Conservation (phyloP, 192 early-diverging fungal species). For the Coemansia brasiliensis region DNA sequence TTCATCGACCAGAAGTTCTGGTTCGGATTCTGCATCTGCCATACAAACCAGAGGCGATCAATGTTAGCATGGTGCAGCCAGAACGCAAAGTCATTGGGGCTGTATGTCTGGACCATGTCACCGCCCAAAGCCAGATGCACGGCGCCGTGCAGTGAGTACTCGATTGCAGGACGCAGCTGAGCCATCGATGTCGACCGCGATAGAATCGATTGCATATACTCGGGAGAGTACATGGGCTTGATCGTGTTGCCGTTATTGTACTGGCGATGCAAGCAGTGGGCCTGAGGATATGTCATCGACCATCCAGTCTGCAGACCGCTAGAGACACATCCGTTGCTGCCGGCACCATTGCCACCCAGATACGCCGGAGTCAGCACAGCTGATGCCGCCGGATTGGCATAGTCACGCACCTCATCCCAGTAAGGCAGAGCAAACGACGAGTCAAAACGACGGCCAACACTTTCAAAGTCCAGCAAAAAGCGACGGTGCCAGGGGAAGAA, state of each 20-base stretch:
- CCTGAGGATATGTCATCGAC: slow-evolving; percentile 29
- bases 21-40: slow-evolving; percentile 51
- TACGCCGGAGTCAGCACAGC: slow-evolving; percentile 33
- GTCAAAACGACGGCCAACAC: slow-evolving; percentile 30
- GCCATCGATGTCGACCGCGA: slow-evolving; percentile 39
- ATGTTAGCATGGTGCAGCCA: slow-evolving; percentile 58
- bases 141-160: slow-evolving; percentile 47
- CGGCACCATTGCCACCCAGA: slow-evolving; percentile 45
- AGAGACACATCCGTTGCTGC: slow-evolving; percentile 27
- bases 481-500: slow-evolving; percentile 58
- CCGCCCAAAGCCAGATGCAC: slow-evolving; percentile 51
- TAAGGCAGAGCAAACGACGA: slow-evolving; percentile 47
- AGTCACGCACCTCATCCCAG: slow-evolving; percentile 57
- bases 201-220: slow-evolving; percentile 47
- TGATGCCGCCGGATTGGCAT: slow-evolving; percentile 40
- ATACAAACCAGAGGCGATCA: slow-evolving; percentile 55
- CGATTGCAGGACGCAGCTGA: slow-evolving; percentile 45
- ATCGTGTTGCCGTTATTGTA: slow-evolving; percentile 50
- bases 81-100: slow-evolving; percentile 58
- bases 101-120: slow-evolving; percentile 48
- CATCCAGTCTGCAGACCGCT: slow-evolving; percentile 25
- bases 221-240: slow-evolving; percentile 47
- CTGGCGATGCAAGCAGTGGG: slow-evolving; percentile 49
- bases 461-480: slow-evolving; percentile 54
- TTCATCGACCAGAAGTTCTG: slow-evolving; percentile 41